Base-by-base conservation (phyloP, 2,329 filamentous ascomycete genomes). In the Tolypocladium ophioglossoides region DNA sequence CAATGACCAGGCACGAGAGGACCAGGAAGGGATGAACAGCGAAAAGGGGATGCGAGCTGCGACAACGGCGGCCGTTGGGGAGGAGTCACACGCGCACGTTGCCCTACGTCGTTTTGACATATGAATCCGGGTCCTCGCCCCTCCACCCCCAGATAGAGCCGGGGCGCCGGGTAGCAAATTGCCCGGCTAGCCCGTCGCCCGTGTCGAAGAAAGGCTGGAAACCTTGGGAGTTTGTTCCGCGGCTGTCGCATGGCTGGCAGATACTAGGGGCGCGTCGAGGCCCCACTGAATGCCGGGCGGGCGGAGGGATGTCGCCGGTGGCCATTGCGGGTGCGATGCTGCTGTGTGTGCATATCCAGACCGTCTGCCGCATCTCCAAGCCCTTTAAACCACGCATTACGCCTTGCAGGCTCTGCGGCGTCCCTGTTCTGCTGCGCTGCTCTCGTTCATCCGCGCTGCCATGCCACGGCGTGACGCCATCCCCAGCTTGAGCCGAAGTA, bases 41-140 rank as follows among this genome's bases (percentile, higher is more conserved):
- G 3, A 34, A 47, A 32, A 34, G n/a, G 44, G 44, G 27, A 10
- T 8, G 38, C n/a, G 9, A 40, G 38, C n/a, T 20, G n/a, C 38
- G 38, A 22, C 4, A 22, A 9, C 11, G 44, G 27, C 44, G 16
- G 18, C 18, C 18, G 8, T 4, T 39, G 9, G 14, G 24, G 16
- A 46, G 9, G 44, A 47, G 44, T 47, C 44, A 47, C 44, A n/a
- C 24, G 44, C 27, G 24, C 24, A 16, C 30, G 16, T 38, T 4
- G 16, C 41, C 22, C 22, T 18, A 30, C 44, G 44, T 32, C 27
- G 44, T 32, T 54, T 56, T 56, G 52, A 47, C 55, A 56, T 56
- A 54, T 56, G 55, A 56, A 54, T 56, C 38, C 39, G 44, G 44
- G 18, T 20, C 27, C 14, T 27, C 51, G 18, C 18, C 10, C 38